Evolutionary conservation across 2,329 filamentous ascomycete species (phyloP).

Genomic region (Pseudogymnoascus sp.): DNA sequence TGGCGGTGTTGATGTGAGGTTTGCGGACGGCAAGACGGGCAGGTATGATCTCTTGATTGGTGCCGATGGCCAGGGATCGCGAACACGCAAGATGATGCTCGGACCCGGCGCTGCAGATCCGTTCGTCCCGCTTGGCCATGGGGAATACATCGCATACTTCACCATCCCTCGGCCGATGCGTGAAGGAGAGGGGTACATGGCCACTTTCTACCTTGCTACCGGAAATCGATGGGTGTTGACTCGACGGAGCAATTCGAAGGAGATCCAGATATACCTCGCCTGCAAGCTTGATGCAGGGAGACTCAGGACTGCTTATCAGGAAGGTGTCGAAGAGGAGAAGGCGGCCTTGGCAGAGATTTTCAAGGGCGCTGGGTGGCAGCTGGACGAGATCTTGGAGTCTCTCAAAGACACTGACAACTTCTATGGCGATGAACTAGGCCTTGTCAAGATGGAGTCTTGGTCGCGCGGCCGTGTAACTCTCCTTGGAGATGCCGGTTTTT

Average conservation of each 20-base stretch:
- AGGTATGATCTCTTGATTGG: slow-evolving; percentile 44
- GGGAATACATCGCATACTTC: slow-evolving; percentile 30
- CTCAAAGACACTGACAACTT: slow-evolving; percentile 36
- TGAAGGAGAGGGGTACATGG: slow-evolving; percentile 28
- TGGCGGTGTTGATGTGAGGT: slow-evolving; percentile 29
- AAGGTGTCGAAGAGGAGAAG: slow-evolving; percentile 31
- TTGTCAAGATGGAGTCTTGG: slow-evolving; percentile 37
- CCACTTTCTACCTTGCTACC: slow-evolving; percentile 31
- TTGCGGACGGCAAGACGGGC: slow-evolving; percentile 35
- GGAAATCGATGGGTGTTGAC: slow-evolving; percentile 32
- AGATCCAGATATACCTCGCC: slow-evolving; percentile 32
- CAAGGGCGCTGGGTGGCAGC: slow-evolving; percentile 37
- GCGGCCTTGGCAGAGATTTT: slow-evolving; percentile 32
- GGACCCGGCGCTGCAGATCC: slow-evolving; percentile 15
- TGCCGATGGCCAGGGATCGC: slow-evolving; percentile 46
- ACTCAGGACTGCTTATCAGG: slow-evolving; percentile 23
- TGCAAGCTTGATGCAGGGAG: slow-evolving; percentile 22
- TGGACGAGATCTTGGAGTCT: slow-evolving; percentile 33
- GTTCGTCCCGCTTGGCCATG: slow-evolving; percentile 17
- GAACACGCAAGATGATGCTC: slow-evolving; percentile 36
- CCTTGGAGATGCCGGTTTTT: slow-evolving; percentile 46
- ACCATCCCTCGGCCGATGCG: slow-evolving; percentile 26
- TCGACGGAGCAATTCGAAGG: slow-evolving; percentile 31
- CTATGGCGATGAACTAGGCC: slow-evolving; percentile 36
- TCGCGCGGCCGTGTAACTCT: slow-evolving; percentile 39